These are phyloP conservation scores for Eucalyptus decipiens DNA, from an alignment of 345 rosid genomes.

Conservation along the genomic window DNA sequence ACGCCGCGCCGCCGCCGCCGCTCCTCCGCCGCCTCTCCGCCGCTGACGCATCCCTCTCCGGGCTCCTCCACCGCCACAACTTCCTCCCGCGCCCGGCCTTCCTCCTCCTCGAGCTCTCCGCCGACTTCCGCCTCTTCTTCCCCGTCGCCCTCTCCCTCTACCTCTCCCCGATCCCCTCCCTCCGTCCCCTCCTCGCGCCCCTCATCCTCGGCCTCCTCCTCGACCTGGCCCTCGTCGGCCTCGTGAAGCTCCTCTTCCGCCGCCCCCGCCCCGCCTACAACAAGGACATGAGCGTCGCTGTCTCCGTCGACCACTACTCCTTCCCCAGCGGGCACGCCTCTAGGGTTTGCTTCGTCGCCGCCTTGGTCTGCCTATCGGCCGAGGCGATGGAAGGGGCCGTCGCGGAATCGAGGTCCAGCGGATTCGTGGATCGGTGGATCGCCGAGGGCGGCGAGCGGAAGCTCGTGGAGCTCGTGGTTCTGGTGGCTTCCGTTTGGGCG, in stretches of 20 bases:
- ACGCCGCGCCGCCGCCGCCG: neutral
- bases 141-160: slow-evolving; percentile 54
- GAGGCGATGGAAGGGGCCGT: neutral
- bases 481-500: slow-evolving; percentile 58
- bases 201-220: slow-evolving; percentile 78
- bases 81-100: slow-evolving; percentile 34
- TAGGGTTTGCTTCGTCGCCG: slow-evolving; percentile 63
- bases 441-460: neutral
- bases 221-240: slow-evolving; percentile 60
- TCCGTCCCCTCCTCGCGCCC: slow-evolving; percentile 31
- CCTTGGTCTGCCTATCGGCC: slow-evolving; percentile 30
- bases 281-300: slow-evolving; percentile 64
- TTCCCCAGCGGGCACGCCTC: slow-evolving; percentile 97
- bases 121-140: slow-evolving; percentile 80
- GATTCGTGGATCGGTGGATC: slow-evolving; percentile 1
- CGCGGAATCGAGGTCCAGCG: neutral
- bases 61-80: slow-evolving; percentile 37
- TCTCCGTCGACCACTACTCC: slow-evolving; percentile 65
- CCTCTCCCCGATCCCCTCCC: slow-evolving; percentile 21
- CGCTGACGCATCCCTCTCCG: slow-evolving; percentile 41
- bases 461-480: slow-evolving; percentile 5
- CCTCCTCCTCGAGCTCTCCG: slow-evolving; percentile 62
- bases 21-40: slow-evolving; percentile 16
- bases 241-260: slow-evolving; percentile 60
- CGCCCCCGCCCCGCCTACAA: slow-evolving; percentile 86